Evolutionary conservation across 306 rosid genomes (phyloP).

Genomic region (Amphicarpaea edgeworthii): DNA sequence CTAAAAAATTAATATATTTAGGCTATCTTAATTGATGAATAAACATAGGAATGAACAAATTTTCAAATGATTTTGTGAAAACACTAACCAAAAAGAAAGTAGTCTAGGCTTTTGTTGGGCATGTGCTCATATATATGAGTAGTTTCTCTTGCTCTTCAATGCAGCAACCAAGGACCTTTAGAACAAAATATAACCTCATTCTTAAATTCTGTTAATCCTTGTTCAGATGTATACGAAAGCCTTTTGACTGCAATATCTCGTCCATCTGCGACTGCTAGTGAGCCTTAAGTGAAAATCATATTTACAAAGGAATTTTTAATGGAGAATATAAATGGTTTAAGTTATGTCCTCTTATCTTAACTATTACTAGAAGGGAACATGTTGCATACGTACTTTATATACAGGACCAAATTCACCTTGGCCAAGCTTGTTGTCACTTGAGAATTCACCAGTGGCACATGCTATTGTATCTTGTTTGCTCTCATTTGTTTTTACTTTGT

Average conservation of each 20-base stretch:
- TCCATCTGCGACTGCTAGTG: conserved; percentile 14
- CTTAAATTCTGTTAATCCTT: conserved; percentile 39
- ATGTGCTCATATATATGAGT: conserved; percentile 45
- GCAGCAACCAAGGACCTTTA: conserved; percentile 43
- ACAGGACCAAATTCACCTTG: conserved; percentile 79
- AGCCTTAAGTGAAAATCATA: conserved; percentile 18
- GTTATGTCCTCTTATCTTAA: too few species aligned
- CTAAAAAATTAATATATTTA: not conserved
- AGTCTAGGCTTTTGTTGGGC: conserved; percentile 46
- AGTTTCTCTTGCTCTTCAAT: conserved; percentile 30
- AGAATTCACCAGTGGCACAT: conserved; percentile 57
- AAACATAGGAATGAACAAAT: not conserved
- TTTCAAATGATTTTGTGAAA: not conserved
- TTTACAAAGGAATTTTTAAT: not conserved
- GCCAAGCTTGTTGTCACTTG: conserved; percentile 55
- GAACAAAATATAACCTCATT: conserved; percentile 43
- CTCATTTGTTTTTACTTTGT: not conserved
- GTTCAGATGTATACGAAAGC: not conserved
- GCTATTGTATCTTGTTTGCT: conserved; percentile 38
- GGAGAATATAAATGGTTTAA: accelerated
- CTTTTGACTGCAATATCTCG: conserved; percentile 35
- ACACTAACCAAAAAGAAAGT: conserved; percentile 30
- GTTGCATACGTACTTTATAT: conserved; percentile 53
- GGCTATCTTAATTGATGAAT: too few species aligned
- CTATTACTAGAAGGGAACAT: too few species aligned